Percentiles rank a stretch among this genome's conserved stretches.
These are phyloP conservation scores for Didymella keratinophila DNA, from an alignment of 2,329 filamentous ascomycete genomes.

Conservation along the genomic window DNA sequence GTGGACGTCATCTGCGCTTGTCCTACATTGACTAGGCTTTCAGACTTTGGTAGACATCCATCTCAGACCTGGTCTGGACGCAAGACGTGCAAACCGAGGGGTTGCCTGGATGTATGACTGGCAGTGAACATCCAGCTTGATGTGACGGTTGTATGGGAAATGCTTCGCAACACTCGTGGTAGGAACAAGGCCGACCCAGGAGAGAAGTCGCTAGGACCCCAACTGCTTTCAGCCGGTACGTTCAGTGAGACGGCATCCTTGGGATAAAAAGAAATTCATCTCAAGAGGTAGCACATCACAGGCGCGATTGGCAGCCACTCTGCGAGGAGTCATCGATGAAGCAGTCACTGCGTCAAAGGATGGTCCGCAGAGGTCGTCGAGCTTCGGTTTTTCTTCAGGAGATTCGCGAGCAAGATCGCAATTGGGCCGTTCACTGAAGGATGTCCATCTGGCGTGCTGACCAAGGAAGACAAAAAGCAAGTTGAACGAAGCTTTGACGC, in stretches of 20 bases:
- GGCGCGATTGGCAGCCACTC: not conserved
- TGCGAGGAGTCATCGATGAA: not conserved
- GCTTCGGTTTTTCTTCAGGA: not conserved
- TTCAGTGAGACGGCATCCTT: not conserved
- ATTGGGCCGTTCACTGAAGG: not conserved
- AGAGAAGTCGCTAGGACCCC: not conserved
- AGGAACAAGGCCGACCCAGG: not conserved
- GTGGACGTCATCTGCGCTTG: not conserved
- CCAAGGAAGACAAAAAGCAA: not conserved
- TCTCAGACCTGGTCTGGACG: not conserved
- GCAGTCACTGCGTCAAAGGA: not conserved
- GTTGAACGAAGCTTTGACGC: not conserved
- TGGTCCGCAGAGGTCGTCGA: not conserved
- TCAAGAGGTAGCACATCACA: not conserved
- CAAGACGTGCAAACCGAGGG: not conserved
- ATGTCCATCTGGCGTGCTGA: not conserved
- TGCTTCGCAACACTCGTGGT: not conserved
- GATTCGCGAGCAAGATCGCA: not conserved
- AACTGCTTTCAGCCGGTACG: not conserved
- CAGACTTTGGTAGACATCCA: not conserved
- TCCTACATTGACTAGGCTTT: not conserved
- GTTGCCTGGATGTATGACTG: not conserved
- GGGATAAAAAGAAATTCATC: not conserved
- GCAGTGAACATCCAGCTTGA: not conserved
- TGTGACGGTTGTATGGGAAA: not conserved